Base-by-base conservation (phyloP, 306 rosid genomes). In the peach (Prunus persica) region DNA sequence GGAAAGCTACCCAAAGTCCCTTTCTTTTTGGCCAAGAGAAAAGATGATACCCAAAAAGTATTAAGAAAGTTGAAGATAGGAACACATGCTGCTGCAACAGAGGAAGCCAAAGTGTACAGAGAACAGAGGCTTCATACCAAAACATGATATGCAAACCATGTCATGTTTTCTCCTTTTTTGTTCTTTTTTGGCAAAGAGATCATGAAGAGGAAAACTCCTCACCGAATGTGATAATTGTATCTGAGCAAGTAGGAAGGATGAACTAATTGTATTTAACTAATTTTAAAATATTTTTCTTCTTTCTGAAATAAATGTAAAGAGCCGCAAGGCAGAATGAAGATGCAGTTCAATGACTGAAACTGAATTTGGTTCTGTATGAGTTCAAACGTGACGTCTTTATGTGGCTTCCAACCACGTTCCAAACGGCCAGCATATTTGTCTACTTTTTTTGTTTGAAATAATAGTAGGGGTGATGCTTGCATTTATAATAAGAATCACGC, bases 91-190 rank as follows among this genome's bases (percentile, higher is more conserved):
- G 54, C 57, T 1, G 51, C 54, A 30, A 15, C 61, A 64, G 19
- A 78, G 79, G 74, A 62, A 80, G 78, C 81, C 76, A 86, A 85
- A 85, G 69, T 80, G 88, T 82, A 88, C 79, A 84, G 79, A 84
- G 79, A 82, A 32, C 12, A 72, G 85, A 78, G 86, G 58, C 72
- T 76, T 81, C 14, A 2, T 8, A 32, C 25, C 47, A 32, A 64
- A 64, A 64, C 15, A 64, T 30, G 68, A 64, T 3, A 64, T 1
- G 47, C 13, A 64, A 30, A 3, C 46, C 25, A 64, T 32, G 22
- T 62, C 67, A 62, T 62, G 67, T 6, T 62, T 62, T 62, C 9
- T n/a, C n/a, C n/a, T 60, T 6, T 55, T 51, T 3, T 11, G 2
- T 24, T 72, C 5, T 0, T 11, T 72, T 43, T 57, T 41, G 18